Conservation (phyloP, 305 asterid genomes). For the Solanum hybrid region DNA sequence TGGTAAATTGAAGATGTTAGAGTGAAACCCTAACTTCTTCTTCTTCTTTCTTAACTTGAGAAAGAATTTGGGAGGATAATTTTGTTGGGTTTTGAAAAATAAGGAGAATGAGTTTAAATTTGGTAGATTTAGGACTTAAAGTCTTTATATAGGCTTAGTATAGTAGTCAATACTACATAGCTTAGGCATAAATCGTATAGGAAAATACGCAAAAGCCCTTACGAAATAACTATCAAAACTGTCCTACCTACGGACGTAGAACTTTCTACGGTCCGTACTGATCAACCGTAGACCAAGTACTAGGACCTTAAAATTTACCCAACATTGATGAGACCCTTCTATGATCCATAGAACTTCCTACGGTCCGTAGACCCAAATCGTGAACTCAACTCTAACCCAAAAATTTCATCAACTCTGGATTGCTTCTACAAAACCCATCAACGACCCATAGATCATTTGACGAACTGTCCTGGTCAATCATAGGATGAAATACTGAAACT, state of each 20-base stretch:
- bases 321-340: neutral
- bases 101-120: neutral
- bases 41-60: neutral
- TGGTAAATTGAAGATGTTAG: neutral
- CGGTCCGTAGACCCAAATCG: neutral
- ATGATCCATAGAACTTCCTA: neutral
- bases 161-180: neutral
- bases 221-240: neutral
- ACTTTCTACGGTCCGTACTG: neutral
- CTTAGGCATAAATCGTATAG: neutral
- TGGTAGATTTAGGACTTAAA: neutral
- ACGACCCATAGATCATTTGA: neutral
- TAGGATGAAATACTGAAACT: too few relatives aligned
- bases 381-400: neutral
- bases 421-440: neutral
- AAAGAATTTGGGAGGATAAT: neutral
- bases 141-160: too few relatives aligned
- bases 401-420: too few relatives aligned
- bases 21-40: neutral
- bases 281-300: neutral
- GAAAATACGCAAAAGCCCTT: too few relatives aligned
- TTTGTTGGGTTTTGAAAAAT: neutral
- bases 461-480: neutral
- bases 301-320: neutral
- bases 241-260: neutral